Evolutionary conservation across 495 filamentous ascomycete genomes (phyloP), one percentile per base, ranked within the genome.

Genomic region (Chaetomidium leptoderma): DNA sequence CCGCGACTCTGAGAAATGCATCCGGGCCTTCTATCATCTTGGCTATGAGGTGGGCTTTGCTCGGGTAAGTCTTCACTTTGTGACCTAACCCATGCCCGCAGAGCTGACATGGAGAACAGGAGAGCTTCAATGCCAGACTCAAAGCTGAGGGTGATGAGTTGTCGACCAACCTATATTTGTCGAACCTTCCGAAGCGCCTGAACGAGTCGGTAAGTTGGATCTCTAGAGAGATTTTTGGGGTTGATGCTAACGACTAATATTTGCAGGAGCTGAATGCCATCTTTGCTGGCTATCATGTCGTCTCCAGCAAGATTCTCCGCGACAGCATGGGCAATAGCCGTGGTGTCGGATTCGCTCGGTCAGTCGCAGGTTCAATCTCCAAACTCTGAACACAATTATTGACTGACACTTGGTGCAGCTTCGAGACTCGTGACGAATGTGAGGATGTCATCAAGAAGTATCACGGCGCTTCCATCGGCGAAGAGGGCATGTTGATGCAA

Each of bases 1-100:
- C 64, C 84, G 86, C 26, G 88, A 96, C 59, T 95, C 92, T 16
- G 91, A 97, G 74, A 87, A 88, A 58, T 97, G 92, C 74, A 97
- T 99, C 72, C 89, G 90, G 36, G 92, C 88, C n/a, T 95, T 99
- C 67, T 91, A 90, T 69, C 86, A 87, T 63, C 81, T 91, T 53
- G 92, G 92, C 39, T 97, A 97, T 66, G 93, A 99, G 75, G 92
- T 92, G 57, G 93, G 91, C 66, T 99, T 96, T 74, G 93, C 95
- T 58, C 81, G 89, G 68, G 91, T 92, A 76, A 59, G 73, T 70
- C 17, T 17, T 49, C 44, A 17, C 37, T 40, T 6, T 36, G 17
- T 5, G 8, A 3, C 19, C 10, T 0, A 7, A 9, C 13, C n/a
- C 53, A 27, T 32, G 6, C 16, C 50, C 53, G 54, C 47, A 27